phyloP scores from a whole-genome alignment of 2,329 filamentous ascomycete species.

The Xylariaceae sp. region DNA sequence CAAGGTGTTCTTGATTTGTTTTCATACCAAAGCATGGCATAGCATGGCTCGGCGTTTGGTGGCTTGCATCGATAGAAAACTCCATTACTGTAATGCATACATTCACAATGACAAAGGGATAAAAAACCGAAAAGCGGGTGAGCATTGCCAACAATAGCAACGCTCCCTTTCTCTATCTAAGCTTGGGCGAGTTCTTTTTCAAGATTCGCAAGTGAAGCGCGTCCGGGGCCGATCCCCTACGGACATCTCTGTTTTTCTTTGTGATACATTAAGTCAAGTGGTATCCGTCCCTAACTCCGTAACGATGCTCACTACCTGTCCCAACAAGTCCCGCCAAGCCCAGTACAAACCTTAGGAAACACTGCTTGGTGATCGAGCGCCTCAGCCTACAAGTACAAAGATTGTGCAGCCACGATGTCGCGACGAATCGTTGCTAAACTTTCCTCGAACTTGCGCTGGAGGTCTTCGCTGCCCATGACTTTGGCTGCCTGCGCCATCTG shows the following conservation, averaged over 20 bases:
- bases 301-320: not conserved
- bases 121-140: slow-evolving; percentile 15
- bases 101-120: not conserved
- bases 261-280: slow-evolving; percentile 8
- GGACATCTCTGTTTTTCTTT: too few species aligned
- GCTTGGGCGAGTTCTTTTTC: too few species aligned
- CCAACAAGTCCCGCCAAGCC: slow-evolving; percentile 10
- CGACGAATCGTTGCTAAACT: slow-evolving; percentile 80
- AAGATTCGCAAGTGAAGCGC: too few species aligned
- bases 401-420: slow-evolving; percentile 93
- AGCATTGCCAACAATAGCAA: slow-evolving; percentile 22
- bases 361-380: not conserved
- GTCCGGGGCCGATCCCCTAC: too few species aligned
- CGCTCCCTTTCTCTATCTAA: slow-evolving; percentile 13
- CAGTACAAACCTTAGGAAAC: too few species aligned
- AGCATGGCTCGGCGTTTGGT: slow-evolving; percentile 9
- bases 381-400: slow-evolving; percentile 69
- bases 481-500: slow-evolving; percentile 96
- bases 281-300: slow-evolving; percentile 18
- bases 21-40: slow-evolving; percentile 4
- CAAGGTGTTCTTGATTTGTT: too few species aligned
- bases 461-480: slow-evolving; percentile 95
- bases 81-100: too few species aligned
- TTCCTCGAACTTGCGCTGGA: slow-evolving; percentile 87
- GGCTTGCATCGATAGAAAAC: not conserved